A percentile compares a stretch with the other conserved stretches of the same genome.
Evolutionary conservation across 2,329 filamentous ascomycete genomes (phyloP).

Genomic region (Alternaria tenuissima): DNA sequence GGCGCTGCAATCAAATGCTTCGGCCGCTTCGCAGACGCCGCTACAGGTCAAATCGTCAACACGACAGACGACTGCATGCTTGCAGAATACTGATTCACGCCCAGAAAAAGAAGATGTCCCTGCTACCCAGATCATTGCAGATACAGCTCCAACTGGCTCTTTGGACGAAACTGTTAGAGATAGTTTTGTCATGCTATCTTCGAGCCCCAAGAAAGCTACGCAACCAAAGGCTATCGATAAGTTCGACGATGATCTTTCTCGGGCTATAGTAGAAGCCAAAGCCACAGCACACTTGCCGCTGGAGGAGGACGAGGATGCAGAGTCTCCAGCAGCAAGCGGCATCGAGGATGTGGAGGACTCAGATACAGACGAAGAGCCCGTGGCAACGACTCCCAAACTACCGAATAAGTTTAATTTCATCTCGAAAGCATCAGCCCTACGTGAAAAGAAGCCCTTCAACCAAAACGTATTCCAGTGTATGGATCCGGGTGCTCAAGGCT

Average conservation of each 20-base stretch:
- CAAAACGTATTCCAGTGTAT: constrained; percentile 65
- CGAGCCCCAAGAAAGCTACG: constrained; percentile 8
- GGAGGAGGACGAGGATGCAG: constrained; percentile 10
- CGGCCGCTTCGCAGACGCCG: constrained; percentile 46
- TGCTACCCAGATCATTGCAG: constrained; percentile 12
- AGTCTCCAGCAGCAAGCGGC: too few species aligned
- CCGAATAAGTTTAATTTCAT: constrained; percentile 12
- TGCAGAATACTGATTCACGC: constrained; percentile 50
- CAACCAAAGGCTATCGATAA: neutral
- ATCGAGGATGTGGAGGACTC: constrained; percentile 27
- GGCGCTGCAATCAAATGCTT: constrained; percentile 9
- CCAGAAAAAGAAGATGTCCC: constrained; percentile 43
- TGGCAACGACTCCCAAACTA: constrained; percentile 23
- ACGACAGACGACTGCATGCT: constrained; percentile 50
- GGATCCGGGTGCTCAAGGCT: constrained; percentile 60
- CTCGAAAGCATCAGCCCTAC: constrained; percentile 12
- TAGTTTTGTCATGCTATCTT: constrained; percentile 35
- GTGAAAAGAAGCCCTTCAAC: constrained; percentile 33
- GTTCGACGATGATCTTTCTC: constrained; percentile 66
- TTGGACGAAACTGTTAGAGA: constrained; percentile 38
- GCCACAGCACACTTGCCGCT: constrained; percentile 65
- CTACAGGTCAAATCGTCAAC: constrained; percentile 61
- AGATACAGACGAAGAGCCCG: constrained; percentile 33
- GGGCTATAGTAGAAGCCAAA: constrained; percentile 70
- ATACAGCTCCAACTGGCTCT: constrained; percentile 4